Conservation (phyloP, 495 filamentous ascomycete genomes). For the Talaromyces adpressus region DNA sequence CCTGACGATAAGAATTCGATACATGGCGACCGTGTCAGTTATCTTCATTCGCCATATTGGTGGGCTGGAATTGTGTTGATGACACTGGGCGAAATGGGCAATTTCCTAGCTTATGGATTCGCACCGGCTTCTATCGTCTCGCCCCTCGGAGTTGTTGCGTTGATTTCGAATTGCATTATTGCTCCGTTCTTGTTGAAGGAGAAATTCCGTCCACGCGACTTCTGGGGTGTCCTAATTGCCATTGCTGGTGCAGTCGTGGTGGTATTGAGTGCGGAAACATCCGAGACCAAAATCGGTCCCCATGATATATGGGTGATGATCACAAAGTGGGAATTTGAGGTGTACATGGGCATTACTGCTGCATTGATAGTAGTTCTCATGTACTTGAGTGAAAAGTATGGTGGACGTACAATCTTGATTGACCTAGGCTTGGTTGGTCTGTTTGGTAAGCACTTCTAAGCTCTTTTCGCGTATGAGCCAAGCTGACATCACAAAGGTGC, state of each 20-base stretch:
- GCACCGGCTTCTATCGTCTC: conserved; percentile 98
- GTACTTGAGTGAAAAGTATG: conserved; percentile 76
- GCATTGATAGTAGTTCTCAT: conserved; percentile 66
- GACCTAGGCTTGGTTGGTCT: conserved; percentile 89
- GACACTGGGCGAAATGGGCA: conserved; percentile 87
- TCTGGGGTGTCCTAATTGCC: conserved; percentile 79
- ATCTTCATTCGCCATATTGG: conserved; percentile 90
- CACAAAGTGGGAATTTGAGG: conserved; percentile 81
- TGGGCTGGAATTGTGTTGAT: conserved; percentile 90
- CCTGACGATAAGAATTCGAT: conserved; percentile 23
- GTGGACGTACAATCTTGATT: conserved; percentile 77
- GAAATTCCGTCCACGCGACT: conserved; percentile 74
- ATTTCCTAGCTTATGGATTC: conserved; percentile 97
- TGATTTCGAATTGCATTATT: conserved; percentile 94
- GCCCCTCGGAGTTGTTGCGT: conserved; percentile 86
- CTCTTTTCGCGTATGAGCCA: conserved; percentile 5
- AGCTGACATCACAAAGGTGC: conserved; percentile 54
- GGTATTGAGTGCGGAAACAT: conserved; percentile 82
- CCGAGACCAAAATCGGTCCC: conserved; percentile 85
- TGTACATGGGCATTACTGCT: conserved; percentile 74
- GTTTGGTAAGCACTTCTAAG: conserved; percentile 58
- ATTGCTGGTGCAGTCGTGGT: conserved; percentile 86
- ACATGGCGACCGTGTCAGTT: conserved; percentile 45
- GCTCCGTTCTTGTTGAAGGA: conserved; percentile 91
- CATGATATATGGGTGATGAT: conserved; percentile 87